A percentile compares a stretch with the other conserved stretches of the same genome.
Evolutionary conservation across 2,329 filamentous ascomycete species (phyloP).

Genomic region (Xylaria sp.): DNA sequence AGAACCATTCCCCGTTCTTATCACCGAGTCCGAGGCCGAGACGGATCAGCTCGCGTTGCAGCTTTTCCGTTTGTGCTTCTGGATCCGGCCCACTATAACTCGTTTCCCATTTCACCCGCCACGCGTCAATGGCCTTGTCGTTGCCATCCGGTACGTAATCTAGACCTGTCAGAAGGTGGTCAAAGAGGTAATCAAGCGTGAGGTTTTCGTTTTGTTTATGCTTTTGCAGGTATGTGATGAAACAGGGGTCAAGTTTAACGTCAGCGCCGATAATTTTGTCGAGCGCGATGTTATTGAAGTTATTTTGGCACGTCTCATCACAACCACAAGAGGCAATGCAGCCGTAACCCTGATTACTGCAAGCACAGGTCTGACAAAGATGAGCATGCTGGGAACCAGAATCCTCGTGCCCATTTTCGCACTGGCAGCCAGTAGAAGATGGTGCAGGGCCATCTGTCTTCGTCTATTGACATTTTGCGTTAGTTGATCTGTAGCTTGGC

Average conservation of each 20-base stretch:
- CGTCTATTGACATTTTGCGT: conserved; percentile 22
- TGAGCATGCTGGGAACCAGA: conserved; percentile 17
- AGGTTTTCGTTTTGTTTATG: conserved; percentile 22
- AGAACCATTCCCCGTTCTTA: conserved; percentile 30
- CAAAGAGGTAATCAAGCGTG: conserved; percentile 37
- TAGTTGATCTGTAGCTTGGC: conserved; percentile 11
- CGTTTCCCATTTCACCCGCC: conserved; percentile 37
- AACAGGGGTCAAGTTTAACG: conserved; percentile 29
- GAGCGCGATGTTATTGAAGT: conserved; percentile 36
- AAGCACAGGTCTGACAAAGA: conserved; percentile 34
- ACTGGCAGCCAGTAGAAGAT: conserved; percentile 27
- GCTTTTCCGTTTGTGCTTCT: conserved; percentile 31
- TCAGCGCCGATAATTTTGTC: conserved; percentile 35
- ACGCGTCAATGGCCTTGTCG: conserved; percentile 36
- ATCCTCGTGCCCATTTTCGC: conserved; percentile 20
- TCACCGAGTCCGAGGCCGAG: conserved; percentile 34
- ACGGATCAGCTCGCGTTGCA: conserved; percentile 36
- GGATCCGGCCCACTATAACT: conserved; percentile 33
- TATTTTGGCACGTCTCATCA: conserved; percentile 39
- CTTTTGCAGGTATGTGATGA: conserved; percentile 35
- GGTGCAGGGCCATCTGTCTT: conserved; percentile 23
- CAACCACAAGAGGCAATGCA: conserved; percentile 39
- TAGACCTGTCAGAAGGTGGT: conserved; percentile 34
- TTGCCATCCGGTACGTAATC: conserved; percentile 37
- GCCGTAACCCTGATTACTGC: conserved; percentile 36